phyloP scores from a whole-genome alignment of 768 basidiomycete species.

The Pulveroboletus sp. region DNA sequence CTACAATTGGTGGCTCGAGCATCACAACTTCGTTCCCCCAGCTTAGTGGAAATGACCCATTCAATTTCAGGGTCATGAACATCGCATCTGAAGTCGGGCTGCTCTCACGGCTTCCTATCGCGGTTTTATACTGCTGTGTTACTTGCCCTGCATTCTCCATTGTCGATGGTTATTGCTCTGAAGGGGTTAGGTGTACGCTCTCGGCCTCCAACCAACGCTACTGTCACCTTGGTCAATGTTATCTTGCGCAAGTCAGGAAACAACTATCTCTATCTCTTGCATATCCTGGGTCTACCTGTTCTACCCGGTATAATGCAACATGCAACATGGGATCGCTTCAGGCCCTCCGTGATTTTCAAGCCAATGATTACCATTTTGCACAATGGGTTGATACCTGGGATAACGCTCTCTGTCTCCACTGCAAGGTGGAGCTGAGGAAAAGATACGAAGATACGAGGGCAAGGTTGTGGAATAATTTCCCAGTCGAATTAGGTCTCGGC shows the following conservation, averaged over 20 bases:
- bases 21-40: neutral
- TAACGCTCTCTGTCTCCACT: neutral
- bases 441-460: neutral
- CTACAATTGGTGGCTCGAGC: no score
- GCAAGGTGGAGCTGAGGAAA: neutral
- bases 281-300: neutral
- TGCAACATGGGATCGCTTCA: neutral
- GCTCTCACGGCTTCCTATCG: neutral
- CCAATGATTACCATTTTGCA: neutral
- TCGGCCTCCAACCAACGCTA: neutral
- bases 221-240: slow-evolving; percentile 2
- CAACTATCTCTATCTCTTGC: neutral
- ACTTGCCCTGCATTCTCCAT: slow-evolving; percentile 4
- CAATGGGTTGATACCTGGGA: slow-evolving; percentile 1
- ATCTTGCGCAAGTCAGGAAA: neutral
- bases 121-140: slow-evolving; percentile 1
- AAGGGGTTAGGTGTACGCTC: neutral
- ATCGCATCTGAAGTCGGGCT: slow-evolving; percentile 7
- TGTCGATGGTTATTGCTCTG: slow-evolving; percentile 5
- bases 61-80: slow-evolving; percentile 11
- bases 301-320: neutral
- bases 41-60: slow-evolving; percentile 3
- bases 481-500: slow-evolving; percentile 1
- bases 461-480: neutral
- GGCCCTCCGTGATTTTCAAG: neutral